These are phyloP conservation scores for Pythium dissimile DNA, from an alignment of 352 stramenopile genomes.

Conservation along the genomic window DNA sequence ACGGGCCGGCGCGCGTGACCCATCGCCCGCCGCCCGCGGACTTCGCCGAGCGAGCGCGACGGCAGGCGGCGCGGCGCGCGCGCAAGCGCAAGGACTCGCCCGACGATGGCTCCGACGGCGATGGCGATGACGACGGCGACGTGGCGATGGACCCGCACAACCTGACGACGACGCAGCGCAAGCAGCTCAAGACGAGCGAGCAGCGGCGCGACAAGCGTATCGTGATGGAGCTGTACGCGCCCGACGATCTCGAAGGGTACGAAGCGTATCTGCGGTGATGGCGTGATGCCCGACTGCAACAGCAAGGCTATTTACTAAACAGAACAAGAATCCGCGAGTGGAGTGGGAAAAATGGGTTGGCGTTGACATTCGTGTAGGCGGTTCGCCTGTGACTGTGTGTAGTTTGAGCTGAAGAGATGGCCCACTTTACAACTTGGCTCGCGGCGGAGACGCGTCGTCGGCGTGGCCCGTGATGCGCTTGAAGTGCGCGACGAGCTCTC, in stretches of 20 bases:
- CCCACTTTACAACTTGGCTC: constrained; percentile 1
- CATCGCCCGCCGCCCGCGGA: constrained; percentile 34
- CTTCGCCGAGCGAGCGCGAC: constrained; percentile 29
- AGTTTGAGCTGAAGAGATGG: background rate
- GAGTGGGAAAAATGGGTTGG: too few relatives aligned
- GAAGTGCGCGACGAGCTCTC: constrained; percentile 35
- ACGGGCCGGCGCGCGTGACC: constrained; percentile 28
- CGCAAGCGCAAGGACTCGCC: constrained; percentile 45
- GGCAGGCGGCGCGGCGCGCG: constrained; percentile 36
- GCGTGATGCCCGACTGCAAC: too few relatives aligned
- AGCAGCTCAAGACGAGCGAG: constrained; percentile 36
- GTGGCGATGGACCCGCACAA: constrained; percentile 14
- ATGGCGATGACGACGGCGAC: background rate
- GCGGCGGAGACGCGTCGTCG: background rate
- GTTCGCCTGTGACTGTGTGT: background rate
- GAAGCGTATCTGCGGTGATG: constrained; percentile 48
- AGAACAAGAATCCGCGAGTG: too few relatives aligned
- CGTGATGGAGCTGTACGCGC: constrained; percentile 41
- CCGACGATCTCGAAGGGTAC: constrained; percentile 46
- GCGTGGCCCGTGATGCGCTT: constrained; percentile 30
- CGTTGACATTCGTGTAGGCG: too few relatives aligned
- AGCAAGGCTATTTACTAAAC: too few relatives aligned
- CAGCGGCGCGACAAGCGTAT: constrained; percentile 38
- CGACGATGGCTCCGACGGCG: background rate
- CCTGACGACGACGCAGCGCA: constrained; percentile 28